Percentiles rank a stretch among this genome's conserved stretches.
phyloP scores from a whole-genome alignment of 169 alveolate species.

The Plasmodium malariae region DNA sequence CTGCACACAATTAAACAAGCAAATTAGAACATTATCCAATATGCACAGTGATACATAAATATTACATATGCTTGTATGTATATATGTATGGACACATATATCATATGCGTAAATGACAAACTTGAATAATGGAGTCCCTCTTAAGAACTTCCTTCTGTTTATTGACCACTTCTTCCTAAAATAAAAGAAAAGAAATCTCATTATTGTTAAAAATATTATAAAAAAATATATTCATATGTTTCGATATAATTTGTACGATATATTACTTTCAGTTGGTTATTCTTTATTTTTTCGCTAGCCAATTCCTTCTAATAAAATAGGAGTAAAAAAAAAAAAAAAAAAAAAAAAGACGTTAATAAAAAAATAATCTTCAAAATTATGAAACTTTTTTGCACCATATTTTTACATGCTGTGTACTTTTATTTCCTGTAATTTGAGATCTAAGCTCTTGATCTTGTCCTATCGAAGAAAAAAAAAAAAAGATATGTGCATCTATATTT shows the following conservation, averaged over 20 bases:
- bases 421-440: constrained; percentile 33
- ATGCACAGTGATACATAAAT: background rate
- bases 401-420: constrained; percentile 4
- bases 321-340: too few relatives aligned
- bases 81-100: background rate
- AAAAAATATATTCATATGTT: background rate
- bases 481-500: background rate
- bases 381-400: too few relatives aligned
- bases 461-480: background rate
- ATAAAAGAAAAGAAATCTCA: background rate
- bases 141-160: constrained; percentile 25
- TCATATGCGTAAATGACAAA: background rate
- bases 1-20: background rate
- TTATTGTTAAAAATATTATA: background rate
- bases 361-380: too few relatives aligned
- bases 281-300: constrained; percentile 10
- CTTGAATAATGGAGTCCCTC: constrained; percentile 61
- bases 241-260: background rate
- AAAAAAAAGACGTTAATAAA: too few relatives aligned
- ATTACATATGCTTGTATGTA: background rate
- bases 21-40: background rate
- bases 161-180: constrained; percentile 34
- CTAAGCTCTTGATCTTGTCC: constrained; percentile 26
- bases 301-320: constrained; percentile 22
- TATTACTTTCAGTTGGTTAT: constrained; percentile 15